Base-by-base conservation (phyloP, 768 basidiomycete species). In the Vararia minispora region DNA sequence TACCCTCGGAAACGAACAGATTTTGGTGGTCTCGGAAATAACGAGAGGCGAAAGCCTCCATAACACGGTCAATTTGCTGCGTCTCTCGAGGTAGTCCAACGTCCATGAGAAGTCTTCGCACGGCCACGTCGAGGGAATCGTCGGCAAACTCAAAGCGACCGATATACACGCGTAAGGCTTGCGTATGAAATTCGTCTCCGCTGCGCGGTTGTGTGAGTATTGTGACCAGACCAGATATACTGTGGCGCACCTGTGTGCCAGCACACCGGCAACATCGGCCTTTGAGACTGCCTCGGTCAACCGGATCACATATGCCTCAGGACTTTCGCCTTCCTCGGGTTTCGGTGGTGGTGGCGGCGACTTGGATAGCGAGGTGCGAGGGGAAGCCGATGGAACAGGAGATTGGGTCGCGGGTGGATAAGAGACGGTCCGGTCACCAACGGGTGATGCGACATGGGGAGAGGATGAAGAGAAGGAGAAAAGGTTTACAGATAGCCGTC, bases 21-120 rank as follows among this genome's bases (percentile, higher is more conserved):
- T 65, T 71, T 34, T 82, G 79, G 54, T 98, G 94, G 56, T 89
- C 90, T 33, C 71, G 64, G 42, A 77, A 61, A 58, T 95, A 99
- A 43, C 84, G 74, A 30, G 65, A 68, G 5, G 94, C 86, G 59
- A 99, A 99, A 0, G 88, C 86, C 60, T 98, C 91, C 52, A 99
- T 88, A 33, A 97, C 88, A 41, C 95, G 72, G 59, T 99, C 95
- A 42, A 99, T 99, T 58, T 98, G 94, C 56, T 99, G 95, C 2
- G 95, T 97, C 65, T 99, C 95, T 39, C 80, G 71, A 3, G 95
- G 95, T 20, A 99, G 70, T 27, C 85, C 76, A 17, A 95, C 76
- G 49, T 91, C 78, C 84, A 95, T 89, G 25, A 99, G 68, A 33
- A 99, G 55, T 52, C 77, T 79, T 28, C 95, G 80, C 28, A 99